Percentiles rank a stretch among this genome's conserved stretches.
Conservation (phyloP, 176 grass and related monocot species). For the Paspalum vaginatum region DNA sequence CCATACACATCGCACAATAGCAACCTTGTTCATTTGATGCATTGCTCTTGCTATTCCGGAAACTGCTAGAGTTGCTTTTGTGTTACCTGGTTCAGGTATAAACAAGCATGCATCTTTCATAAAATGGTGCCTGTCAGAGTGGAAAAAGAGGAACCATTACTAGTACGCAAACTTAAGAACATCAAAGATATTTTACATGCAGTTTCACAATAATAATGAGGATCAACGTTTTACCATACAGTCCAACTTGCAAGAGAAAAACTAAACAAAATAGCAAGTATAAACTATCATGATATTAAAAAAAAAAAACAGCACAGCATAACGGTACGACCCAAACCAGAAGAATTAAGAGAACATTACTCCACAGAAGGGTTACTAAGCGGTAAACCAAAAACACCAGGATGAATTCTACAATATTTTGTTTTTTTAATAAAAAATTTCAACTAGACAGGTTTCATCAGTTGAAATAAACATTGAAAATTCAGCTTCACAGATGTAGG, state of each 20-base stretch:
- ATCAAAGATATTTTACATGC: constrained; percentile 25
- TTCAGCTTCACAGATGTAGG: not conserved
- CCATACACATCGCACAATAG: constrained; percentile 84
- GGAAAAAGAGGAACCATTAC: constrained; percentile 25
- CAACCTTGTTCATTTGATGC: constrained; percentile 79
- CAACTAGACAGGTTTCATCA: not conserved
- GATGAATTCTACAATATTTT: not conserved
- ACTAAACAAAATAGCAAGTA: not conserved
- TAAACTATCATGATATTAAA: not conserved
- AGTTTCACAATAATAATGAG: not conserved
- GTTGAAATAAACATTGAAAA: not conserved
- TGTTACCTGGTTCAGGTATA: constrained; percentile 87
- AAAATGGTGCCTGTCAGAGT: constrained; percentile 69
- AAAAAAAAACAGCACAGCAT: not conserved
- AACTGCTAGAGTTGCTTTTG: constrained; percentile 61
- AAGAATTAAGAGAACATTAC: constrained; percentile 11
- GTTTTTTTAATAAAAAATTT: not conserved
- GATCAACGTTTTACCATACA: not conserved
- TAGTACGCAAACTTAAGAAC: not conserved
- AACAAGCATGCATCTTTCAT: constrained; percentile 92
- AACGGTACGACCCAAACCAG: constrained; percentile 4
- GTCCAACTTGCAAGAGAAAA: not conserved
- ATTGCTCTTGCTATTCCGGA: constrained; percentile 87
- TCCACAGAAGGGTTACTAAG: not conserved
- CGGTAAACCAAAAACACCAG: constrained; percentile 7